A percentile compares a stretch with the other conserved stretches of the same genome.
Evolutionary conservation across 2,329 filamentous ascomycete species (phyloP).

Genomic region (Chrysosporium queenslandicum): DNA sequence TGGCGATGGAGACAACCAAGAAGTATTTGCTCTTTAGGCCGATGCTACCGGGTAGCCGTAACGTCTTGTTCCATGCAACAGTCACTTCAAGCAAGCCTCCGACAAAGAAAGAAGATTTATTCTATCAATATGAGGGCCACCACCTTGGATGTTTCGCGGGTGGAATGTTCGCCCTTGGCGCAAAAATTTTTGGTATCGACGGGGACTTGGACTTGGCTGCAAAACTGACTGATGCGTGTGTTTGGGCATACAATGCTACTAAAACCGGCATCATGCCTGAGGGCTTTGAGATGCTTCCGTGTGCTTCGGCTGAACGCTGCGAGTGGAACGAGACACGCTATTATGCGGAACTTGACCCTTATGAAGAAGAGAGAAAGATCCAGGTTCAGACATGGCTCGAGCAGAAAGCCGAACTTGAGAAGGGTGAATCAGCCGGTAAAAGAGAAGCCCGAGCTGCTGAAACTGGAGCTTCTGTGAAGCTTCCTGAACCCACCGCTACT

Average conservation of each 20-base stretch:
- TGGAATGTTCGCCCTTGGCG: constrained; percentile 48
- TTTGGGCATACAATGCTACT: constrained; percentile 45
- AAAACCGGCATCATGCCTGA: constrained; percentile 48
- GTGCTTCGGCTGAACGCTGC: constrained; percentile 20
- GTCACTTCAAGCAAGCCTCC: constrained; percentile 42
- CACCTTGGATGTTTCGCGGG: constrained; percentile 48
- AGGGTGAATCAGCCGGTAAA: constrained; percentile 34
- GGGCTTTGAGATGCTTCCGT: constrained; percentile 36
- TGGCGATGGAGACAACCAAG: constrained; percentile 56
- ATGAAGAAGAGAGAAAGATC: constrained; percentile 11
- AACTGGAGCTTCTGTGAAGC: neutral
- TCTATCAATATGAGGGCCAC: constrained; percentile 36
- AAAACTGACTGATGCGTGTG: constrained; percentile 46
- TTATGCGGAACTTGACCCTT: constrained; percentile 15
- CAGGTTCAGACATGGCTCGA: constrained; percentile 12
- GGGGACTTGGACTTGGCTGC: constrained; percentile 42
- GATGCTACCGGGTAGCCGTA: constrained; percentile 56
- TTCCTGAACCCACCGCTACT: neutral
- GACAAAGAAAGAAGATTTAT: constrained; percentile 22
- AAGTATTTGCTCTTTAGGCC: constrained; percentile 68
- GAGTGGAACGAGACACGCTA: constrained; percentile 18
- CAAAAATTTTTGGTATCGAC: constrained; percentile 42
- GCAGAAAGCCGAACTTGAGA: constrained; percentile 29
- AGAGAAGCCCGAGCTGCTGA: constrained; percentile 28
- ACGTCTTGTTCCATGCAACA: constrained; percentile 59